Base-by-base conservation (phyloP, 371 early-diverging fungal species). In the Conidiobolus coronatus region DNA sequence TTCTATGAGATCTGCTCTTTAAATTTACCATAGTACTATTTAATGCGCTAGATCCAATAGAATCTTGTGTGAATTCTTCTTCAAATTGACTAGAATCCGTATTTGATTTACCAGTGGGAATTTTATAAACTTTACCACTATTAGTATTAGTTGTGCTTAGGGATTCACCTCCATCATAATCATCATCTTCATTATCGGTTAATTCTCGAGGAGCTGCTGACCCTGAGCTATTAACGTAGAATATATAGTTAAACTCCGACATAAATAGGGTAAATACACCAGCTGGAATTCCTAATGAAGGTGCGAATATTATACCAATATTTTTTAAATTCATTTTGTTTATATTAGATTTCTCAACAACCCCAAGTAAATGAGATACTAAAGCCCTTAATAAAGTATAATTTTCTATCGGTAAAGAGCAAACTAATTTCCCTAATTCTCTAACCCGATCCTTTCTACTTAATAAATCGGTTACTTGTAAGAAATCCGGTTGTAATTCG, bases 251-350 rank as follows among this genome's bases (percentile, higher is more conserved):
- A 57, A 87, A 94, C 43, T 90, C 84, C 1, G 79, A 68, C 64
- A 92, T 68, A 56, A 95, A 68, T 52, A 91, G 60, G 23, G 70
- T 78, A 45, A 93, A 84, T 1, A 95, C 75, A 9, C 78, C 75
- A 13, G 88, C 84, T 1, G 91, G 89, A 46, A 95, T 84, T 7
- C 81, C 81, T 4, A 92, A 62, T 8, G 91, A 90, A 3, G 93
- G 90, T 18, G 89, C 79, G 54, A 92, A 91, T 0, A 95, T 87
- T 45, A 93, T 91, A 23, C 86, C 84, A 21, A 95, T 73, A 62
- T 93, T 93, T 13, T 82, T 71, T 40, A 83, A 66, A 3, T 74
- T 92, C 95, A 95, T 95, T 61, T 81, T 84, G 71, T 91, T 95
- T 23, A 66, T 58, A 21, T 76, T 77, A 1, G 77, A 61, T 41